A percentile compares a stretch with the other conserved stretches of the same genome.
Evolutionary conservation across 2,329 filamentous ascomycete genomes (phyloP).

Genomic region (Dothideomycetes sp.): DNA sequence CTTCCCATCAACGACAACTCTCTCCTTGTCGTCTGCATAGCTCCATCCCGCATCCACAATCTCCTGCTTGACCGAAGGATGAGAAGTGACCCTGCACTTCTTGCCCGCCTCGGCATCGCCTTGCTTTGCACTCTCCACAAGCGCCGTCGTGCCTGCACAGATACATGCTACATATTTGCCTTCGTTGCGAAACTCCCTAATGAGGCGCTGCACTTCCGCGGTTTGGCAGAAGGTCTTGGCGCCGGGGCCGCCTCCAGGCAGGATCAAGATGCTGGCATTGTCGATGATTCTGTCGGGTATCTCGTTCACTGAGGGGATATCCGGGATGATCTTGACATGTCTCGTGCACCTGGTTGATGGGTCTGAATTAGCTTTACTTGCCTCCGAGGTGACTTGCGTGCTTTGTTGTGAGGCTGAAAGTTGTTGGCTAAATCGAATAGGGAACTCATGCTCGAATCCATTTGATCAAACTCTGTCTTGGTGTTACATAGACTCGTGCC

Average conservation of each 20-base stretch:
- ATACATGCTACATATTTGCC: slow-evolving; percentile 25
- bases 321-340: slow-evolving; percentile 25
- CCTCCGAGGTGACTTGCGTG: background rate
- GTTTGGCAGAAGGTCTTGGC: slow-evolving; percentile 23
- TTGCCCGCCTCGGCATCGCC: slow-evolving; percentile 8
- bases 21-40: slow-evolving; percentile 25
- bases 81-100: slow-evolving; percentile 21
- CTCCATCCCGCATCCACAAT: slow-evolving; percentile 21
- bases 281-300: slow-evolving; percentile 10
- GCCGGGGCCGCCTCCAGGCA: slow-evolving; percentile 27
- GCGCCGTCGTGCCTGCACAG: slow-evolving; percentile 27
- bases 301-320: slow-evolving; percentile 16
- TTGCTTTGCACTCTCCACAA: slow-evolving; percentile 18
- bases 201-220: slow-evolving; percentile 18
- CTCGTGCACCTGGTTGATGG: slow-evolving; percentile 21
- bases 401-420: background rate
- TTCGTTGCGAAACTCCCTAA: slow-evolving; percentile 18
- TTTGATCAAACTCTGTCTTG: too few relatives aligned
- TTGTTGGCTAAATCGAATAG: too few relatives aligned
- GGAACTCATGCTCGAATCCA: too few relatives aligned
- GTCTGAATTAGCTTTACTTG: background rate
- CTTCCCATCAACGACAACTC: slow-evolving; percentile 21
- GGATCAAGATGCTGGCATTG: slow-evolving; percentile 23
- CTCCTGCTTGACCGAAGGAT: slow-evolving; percentile 26
- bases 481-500: too few relatives aligned